Conservation (phyloP, 2,329 filamentous ascomycete species). For the Aspergillus piperis region DNA sequence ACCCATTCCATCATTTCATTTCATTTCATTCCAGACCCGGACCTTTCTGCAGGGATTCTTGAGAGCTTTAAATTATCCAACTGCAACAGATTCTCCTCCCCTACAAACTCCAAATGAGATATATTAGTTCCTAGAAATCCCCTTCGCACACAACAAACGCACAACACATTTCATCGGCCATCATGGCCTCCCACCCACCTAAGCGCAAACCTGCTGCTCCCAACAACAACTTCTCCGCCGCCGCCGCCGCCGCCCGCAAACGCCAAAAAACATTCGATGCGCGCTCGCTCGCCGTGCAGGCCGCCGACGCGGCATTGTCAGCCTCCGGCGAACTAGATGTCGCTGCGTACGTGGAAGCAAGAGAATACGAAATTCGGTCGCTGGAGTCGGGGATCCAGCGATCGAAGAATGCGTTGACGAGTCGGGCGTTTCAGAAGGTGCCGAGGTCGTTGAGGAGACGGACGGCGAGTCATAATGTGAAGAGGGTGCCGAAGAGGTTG, state of each 20-base stretch:
- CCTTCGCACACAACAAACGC: neutral
- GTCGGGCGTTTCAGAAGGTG: constrained; percentile 86
- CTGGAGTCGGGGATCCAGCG: constrained; percentile 79
- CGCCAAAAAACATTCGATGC: constrained; percentile 48
- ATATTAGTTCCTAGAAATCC: neutral
- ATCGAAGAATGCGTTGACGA: constrained; percentile 64
- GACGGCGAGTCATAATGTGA: constrained; percentile 94
- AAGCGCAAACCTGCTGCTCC: constrained; percentile 35
- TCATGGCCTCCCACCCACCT: constrained; percentile 35
- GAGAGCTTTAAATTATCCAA: neutral
- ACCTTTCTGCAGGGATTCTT: neutral
- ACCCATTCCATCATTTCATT: constrained; percentile 1
- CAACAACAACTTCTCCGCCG: constrained; percentile 23
- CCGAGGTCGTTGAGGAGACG: constrained; percentile 80
- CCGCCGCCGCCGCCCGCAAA: constrained; percentile 38
- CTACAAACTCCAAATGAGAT: neutral
- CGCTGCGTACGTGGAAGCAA: constrained; percentile 77
- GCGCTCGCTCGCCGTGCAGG: constrained; percentile 47
- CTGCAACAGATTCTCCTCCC: neutral
- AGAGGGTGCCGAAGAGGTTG: constrained; percentile 78
- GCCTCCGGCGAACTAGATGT: constrained; percentile 79
- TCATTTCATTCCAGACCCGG: constrained; percentile 9
- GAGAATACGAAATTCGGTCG: constrained; percentile 85
- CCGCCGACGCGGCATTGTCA: constrained; percentile 51
- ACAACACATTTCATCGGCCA: constrained; percentile 12